Evolutionary conservation across 345 rosid genomes (phyloP).

Genomic region (Melastoma malabathricum): DNA sequence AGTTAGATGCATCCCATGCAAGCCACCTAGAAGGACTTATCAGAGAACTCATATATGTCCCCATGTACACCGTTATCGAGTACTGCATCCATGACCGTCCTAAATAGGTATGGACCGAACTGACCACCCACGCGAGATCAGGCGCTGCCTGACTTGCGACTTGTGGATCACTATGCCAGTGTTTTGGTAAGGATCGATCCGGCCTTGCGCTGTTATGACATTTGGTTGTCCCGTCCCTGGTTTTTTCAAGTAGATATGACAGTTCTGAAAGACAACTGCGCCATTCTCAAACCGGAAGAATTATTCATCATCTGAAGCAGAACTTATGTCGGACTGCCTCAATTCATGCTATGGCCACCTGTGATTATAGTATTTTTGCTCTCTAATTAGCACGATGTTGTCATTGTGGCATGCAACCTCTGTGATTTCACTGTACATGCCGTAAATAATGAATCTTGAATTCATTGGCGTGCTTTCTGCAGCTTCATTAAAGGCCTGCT

Average conservation of each 20-base stretch:
- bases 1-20: conserved; percentile 35
- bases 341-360: conserved; percentile 27
- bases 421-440: conserved; percentile 14
- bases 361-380: conserved; percentile 23
- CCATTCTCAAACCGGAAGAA: conserved; percentile 33
- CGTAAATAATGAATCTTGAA: conserved; percentile 18
- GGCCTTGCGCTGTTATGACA: conserved; percentile 56
- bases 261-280: conserved; percentile 43
- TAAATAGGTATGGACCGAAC: conserved; percentile 26
- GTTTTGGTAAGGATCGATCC: conserved; percentile 37
- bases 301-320: conserved; percentile 27
- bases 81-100: conserved; percentile 62
- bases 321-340: conserved; percentile 29
- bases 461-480: conserved; percentile 14
- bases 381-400: conserved; percentile 27
- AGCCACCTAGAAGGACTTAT: conserved; percentile 52
- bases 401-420: conserved; percentile 15
- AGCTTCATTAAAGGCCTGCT: conserved; percentile 22
- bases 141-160: conserved; percentile 36
- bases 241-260: conserved; percentile 33
- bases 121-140: conserved; percentile 9
- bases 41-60: conserved; percentile 30
- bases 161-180: conserved; percentile 46
- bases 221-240: conserved; percentile 32
- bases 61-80: conserved; percentile 50